phyloP scores from a whole-genome alignment of 2,329 filamentous ascomycete species.

The Tolypocladium ovalisporum region DNA sequence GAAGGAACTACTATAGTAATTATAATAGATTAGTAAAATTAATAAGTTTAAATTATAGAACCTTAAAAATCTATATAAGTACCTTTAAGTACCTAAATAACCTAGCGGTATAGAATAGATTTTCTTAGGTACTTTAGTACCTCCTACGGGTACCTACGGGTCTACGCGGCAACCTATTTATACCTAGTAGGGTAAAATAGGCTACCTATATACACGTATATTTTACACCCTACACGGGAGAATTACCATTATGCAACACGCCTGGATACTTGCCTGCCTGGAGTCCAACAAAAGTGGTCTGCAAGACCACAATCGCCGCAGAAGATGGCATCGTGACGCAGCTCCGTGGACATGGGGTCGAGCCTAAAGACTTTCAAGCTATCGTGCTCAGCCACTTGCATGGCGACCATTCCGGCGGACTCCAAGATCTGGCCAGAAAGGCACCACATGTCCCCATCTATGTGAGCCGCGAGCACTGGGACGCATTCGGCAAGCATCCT shows the following conservation, averaged over 20 bases:
- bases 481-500: background rate
- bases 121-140: too few species aligned
- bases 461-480: background rate
- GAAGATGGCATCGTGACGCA: background rate
- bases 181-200: too few species aligned
- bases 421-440: background rate
- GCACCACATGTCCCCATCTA: background rate
- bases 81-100: too few species aligned
- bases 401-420: background rate
- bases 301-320: background rate
- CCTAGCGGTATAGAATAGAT: too few species aligned
- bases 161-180: too few species aligned
- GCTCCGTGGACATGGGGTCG: background rate
- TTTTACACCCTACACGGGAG: too few species aligned
- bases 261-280: background rate
- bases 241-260: background rate
- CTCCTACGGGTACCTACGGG: too few species aligned
- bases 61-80: too few species aligned
- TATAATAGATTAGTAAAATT: too few species aligned
- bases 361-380: background rate
- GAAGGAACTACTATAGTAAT: too few species aligned
- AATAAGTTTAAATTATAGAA: too few species aligned
- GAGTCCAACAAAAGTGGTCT: background rate
- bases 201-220: too few species aligned
- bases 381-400: background rate